These are phyloP conservation scores for Calonectria hongkongensis DNA, from an alignment of 2,329 filamentous ascomycete genomes.

Conservation along the genomic window DNA sequence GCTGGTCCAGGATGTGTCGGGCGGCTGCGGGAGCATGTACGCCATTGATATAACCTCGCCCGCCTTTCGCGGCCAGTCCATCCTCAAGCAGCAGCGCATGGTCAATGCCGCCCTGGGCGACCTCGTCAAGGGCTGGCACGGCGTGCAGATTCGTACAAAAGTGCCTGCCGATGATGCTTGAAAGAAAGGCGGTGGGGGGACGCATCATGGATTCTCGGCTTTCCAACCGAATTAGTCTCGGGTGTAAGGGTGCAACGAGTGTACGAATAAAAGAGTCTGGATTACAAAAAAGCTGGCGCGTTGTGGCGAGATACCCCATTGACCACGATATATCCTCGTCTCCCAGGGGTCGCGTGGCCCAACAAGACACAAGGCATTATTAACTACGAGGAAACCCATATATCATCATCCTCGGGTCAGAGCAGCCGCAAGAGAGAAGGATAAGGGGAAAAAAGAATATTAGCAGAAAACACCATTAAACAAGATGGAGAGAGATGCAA, in stretches of 20 bases:
- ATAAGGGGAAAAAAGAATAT: background rate
- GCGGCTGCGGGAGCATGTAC: constrained; percentile 92
- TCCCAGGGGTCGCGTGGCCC: background rate
- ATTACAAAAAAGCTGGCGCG: background rate
- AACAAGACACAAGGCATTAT: background rate
- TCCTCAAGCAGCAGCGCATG: constrained; percentile 89
- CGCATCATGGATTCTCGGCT: constrained; percentile 8
- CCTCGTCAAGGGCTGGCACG: constrained; percentile 88
- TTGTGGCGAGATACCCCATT: background rate
- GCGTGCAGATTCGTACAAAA: constrained; percentile 85
- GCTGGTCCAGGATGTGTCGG: constrained; percentile 86
- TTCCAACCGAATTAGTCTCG: background rate
- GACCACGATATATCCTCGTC: constrained; percentile 4
- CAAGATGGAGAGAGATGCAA: background rate
- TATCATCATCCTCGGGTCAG: background rate
- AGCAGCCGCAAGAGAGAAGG: background rate
- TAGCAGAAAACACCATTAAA: background rate
- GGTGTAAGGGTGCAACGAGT: constrained; percentile 6
- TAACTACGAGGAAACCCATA: background rate
- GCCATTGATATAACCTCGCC: constrained; percentile 85
- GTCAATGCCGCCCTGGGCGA: constrained; percentile 85
- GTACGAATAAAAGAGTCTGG: constrained; percentile 13
- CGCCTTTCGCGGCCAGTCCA: constrained; percentile 80
- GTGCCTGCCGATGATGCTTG: constrained; percentile 57
- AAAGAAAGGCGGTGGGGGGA: constrained; percentile 21